Evolutionary conservation across 1,284 basidiomycete species (phyloP).

Genomic region (Fistulina hepatica): DNA sequence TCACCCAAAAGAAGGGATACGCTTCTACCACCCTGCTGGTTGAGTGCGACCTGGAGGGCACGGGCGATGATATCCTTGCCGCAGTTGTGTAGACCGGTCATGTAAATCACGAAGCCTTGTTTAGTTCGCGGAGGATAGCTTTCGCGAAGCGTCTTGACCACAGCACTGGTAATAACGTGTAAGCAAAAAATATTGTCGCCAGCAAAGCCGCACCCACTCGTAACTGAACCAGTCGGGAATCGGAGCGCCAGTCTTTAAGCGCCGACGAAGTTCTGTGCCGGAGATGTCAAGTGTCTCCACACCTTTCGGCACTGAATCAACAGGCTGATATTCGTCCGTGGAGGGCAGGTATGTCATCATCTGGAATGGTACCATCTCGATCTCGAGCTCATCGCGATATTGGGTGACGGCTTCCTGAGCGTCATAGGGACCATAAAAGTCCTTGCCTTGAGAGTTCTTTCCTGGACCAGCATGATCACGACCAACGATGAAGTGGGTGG

Average conservation of each 20-base stretch:
- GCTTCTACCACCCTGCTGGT: constrained; percentile 93
- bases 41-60: constrained; percentile 86
- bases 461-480: constrained; percentile 94
- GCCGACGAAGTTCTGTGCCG: constrained; percentile 87
- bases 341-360: constrained; percentile 97
- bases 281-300: constrained; percentile 93
- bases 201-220: constrained; percentile 42
- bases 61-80: constrained; percentile 91
- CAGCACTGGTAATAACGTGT: constrained; percentile 41
- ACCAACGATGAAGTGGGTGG: constrained; percentile 96
- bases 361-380: constrained; percentile 99
- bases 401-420: constrained; percentile 87
- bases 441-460: constrained; percentile 90
- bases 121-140: constrained; percentile 92
- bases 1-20: constrained; percentile 92
- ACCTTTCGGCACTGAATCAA: constrained; percentile 91
- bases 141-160: constrained; percentile 90
- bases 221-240: constrained; percentile 99
- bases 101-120: constrained; percentile 94
- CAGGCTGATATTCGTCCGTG: constrained; percentile 91
- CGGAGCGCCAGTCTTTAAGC: constrained; percentile 81
- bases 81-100: constrained; percentile 92
- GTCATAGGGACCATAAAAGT: constrained; percentile 98
- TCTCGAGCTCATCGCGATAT: constrained; percentile 87
- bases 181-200: constrained; percentile 6